Conservation (phyloP, 2,329 filamentous ascomycete species). For the Thielaviopsis euricoi region DNA sequence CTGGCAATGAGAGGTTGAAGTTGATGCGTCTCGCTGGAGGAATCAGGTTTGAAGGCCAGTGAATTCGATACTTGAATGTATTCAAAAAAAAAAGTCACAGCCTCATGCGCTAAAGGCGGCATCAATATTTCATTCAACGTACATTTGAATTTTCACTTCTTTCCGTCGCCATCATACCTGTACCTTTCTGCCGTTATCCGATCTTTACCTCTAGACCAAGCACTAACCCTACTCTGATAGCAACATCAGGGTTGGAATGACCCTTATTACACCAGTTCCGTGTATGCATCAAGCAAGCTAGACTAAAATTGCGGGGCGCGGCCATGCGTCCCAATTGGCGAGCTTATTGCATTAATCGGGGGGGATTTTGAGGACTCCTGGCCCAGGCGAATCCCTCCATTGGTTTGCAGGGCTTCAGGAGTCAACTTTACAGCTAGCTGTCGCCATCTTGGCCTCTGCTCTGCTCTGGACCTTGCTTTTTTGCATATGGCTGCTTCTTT, state of each 20-base stretch:
- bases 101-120: not conserved
- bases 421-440: not conserved
- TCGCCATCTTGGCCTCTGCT: not conserved
- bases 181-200: not conserved
- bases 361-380: not conserved
- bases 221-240: not conserved
- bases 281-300: not conserved
- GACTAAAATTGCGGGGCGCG: not conserved
- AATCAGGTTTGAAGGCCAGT: not conserved
- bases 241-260: not conserved
- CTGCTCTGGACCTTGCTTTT: not conserved
- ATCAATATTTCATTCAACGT: not conserved
- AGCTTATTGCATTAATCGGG: not conserved
- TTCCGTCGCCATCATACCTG: not conserved
- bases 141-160: not conserved
- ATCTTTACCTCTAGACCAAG: not conserved
- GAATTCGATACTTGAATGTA: not conserved
- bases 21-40: not conserved
- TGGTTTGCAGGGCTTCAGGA: not conserved
- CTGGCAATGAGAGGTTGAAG: not conserved
- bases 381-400: not conserved
- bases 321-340: not conserved
- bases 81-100: not conserved
- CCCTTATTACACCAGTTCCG: not conserved
- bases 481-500: not conserved